Evolutionary conservation across 106 monocot genomes (phyloP), one percentile per base, ranked within the genome.

Genomic region (Amphibolis antarctica): DNA sequence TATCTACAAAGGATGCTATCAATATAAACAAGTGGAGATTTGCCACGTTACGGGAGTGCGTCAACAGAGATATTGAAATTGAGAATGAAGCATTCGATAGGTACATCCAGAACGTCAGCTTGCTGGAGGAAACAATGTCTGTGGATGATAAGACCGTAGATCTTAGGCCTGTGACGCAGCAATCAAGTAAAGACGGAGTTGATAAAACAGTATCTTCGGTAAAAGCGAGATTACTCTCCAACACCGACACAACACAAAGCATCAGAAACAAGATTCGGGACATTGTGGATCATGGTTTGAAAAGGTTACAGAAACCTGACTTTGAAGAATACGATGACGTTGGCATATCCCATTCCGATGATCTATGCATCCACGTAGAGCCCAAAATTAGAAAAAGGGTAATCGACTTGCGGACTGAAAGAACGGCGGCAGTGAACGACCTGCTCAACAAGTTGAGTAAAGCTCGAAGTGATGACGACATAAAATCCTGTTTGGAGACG

Each of bases 41-140:
- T 76, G 66, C 69, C 12, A 96, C 86, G 67, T 62, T 96, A 72
- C 86, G 59, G 65, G 80, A 89, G 55, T 71, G 90, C 42, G 71
- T 84, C 55, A 68, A 89, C 60, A 76, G 71, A 69, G 62, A 79
- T 45, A 73, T 86, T 51, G 83, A 89, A 81, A 68, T 76, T 42
- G 94, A 89, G 65, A 83, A 77, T 77, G 94, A 86, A 68, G 83
- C 94, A 74, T 86, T 82, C 68, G 86, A 94, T 59, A 80, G 89
- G 47, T 94, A 94, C 42, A 69, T 86, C 64, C 55, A 73, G 62
- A 94, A 86, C 73, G 79, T 79, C 10, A 66, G 67, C 20, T 74
- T 90, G 42, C 68, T 96, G 19, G 84, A 90, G 78, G 86, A 89
- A 81, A 69, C 74, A 59, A 42, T 61, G 21, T 82, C 86, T 52